Evolutionary conservation across 805 yeast genomes (phyloP).

Genomic region (Cyberlindnera veronae): DNA sequence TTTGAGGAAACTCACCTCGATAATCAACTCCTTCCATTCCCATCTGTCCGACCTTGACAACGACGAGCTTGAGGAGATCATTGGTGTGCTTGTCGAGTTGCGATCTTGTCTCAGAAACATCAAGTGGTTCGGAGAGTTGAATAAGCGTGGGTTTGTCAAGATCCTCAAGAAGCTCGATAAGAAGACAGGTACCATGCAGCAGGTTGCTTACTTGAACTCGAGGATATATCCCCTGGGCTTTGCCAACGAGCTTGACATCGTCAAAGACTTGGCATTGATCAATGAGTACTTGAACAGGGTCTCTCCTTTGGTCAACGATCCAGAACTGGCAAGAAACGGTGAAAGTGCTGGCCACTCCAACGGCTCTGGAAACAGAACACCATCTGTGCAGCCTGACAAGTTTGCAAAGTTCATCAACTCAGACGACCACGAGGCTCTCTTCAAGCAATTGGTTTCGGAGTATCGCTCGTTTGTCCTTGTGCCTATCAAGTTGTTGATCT

Average conservation of each 20-base stretch:
- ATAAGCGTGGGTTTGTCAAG: conserved; percentile 84
- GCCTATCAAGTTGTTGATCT: conserved; percentile 53
- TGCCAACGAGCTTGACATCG: conserved; percentile 63
- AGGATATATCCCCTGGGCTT: conserved; percentile 74
- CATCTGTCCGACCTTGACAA: conserved; percentile 40
- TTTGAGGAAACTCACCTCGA: conserved; percentile 43
- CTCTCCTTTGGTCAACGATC: conserved; percentile 36
- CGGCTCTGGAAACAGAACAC: conserved; percentile 8
- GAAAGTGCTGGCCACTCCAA: neutral
- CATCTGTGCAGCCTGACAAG: conserved; percentile 21
- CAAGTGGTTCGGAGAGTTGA: conserved; percentile 92
- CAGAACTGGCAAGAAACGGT: too few species aligned
- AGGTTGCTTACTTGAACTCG: conserved; percentile 54
- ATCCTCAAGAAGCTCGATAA: conserved; percentile 89
- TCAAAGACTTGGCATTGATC: conserved; percentile 48
- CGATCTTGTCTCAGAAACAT: conserved; percentile 74
- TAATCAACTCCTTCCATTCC: conserved; percentile 30
- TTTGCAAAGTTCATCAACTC: conserved; percentile 29
- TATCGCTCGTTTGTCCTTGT: conserved; percentile 45
- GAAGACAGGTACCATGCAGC: conserved; percentile 61
- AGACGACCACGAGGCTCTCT: conserved; percentile 45
- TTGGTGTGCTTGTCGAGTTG: conserved; percentile 69
- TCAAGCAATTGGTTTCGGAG: conserved; percentile 40
- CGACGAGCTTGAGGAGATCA: conserved; percentile 58
- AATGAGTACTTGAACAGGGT: conserved; percentile 50